Conservation (phyloP, 73 alveolate species). For the Stentor roeselii region DNA sequence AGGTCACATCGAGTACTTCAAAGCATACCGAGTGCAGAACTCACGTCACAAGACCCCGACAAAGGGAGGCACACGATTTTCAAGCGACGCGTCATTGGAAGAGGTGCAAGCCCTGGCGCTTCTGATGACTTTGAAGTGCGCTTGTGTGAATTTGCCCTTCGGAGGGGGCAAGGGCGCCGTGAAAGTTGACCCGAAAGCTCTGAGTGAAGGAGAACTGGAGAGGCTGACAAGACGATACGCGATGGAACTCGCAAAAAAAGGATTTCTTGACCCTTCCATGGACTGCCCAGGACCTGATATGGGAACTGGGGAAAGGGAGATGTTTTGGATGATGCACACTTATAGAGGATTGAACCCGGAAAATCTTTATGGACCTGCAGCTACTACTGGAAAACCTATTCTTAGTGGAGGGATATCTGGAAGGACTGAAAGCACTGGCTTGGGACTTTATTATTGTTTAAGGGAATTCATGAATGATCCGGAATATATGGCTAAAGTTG, state of each 20-base stretch:
- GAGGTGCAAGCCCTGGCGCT: constrained; percentile 72
- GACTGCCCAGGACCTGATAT: constrained; percentile 88
- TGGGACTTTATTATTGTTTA: constrained; percentile 80
- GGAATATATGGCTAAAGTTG: constrained; percentile 42
- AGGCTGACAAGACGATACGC: constrained; percentile 77
- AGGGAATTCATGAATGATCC: constrained; percentile 67
- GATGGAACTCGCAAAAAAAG: constrained; percentile 73
- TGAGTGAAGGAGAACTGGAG: constrained; percentile 56
- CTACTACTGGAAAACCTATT: constrained; percentile 81
- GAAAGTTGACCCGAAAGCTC: constrained; percentile 61
- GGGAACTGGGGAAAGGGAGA: constrained; percentile 81
- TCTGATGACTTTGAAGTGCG: constrained; percentile 67
- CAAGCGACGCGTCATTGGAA: constrained; percentile 47
- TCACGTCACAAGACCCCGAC: constrained; percentile 65
- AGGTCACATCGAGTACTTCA: constrained; percentile 57
- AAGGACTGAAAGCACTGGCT: constrained; percentile 83
- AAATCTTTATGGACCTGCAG: constrained; percentile 69
- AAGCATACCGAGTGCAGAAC: constrained; percentile 80
- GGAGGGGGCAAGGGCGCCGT: constrained; percentile 87
- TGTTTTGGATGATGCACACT: constrained; percentile 89
- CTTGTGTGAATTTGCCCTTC: constrained; percentile 62
- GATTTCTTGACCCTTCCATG: constrained; percentile 65
- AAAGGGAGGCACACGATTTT: constrained; percentile 77
- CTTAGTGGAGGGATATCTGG: constrained; percentile 85
- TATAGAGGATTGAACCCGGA: constrained; percentile 59